Evolutionary conservation across 306 rosid genomes (phyloP).

Genomic region (Sicyos edulis): DNA sequence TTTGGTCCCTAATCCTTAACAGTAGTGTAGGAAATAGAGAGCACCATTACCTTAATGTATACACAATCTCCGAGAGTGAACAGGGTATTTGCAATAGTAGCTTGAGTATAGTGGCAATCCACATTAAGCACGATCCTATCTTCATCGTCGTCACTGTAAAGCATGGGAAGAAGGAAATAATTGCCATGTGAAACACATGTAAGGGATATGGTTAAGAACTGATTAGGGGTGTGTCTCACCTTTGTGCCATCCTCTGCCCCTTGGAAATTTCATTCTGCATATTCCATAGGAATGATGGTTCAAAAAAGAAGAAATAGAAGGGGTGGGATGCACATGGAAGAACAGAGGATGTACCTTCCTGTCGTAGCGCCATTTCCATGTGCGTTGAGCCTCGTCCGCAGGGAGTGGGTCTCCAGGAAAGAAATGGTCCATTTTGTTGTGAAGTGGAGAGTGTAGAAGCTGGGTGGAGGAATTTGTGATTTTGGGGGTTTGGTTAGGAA

Average conservation of each 20-base stretch:
- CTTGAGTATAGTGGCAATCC: constrained; percentile 73
- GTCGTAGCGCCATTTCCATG: constrained; percentile 94
- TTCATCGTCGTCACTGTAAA: constrained; percentile 62
- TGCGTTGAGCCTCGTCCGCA: constrained; percentile 64
- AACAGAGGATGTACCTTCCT: constrained; percentile 53
- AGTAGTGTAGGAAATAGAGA: constrained; percentile 13
- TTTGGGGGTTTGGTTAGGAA: constrained; percentile 26
- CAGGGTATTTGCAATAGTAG: constrained; percentile 41
- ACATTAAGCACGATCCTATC: constrained; percentile 66
- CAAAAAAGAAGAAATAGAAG: neutral
- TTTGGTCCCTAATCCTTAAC: constrained; percentile 1
- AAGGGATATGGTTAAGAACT: constrained; percentile 10
- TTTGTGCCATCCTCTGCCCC: constrained; percentile 30
- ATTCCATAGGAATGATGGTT: constrained; percentile 25
- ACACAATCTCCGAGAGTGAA: constrained; percentile 85
- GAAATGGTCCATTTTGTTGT: constrained; percentile 22
- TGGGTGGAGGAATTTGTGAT: constrained; percentile 37
- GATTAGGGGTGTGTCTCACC: constrained; percentile 50
- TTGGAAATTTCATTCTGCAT: constrained; percentile 53
- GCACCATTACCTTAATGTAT: constrained; percentile 52
- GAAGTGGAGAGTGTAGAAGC: constrained; percentile 26
- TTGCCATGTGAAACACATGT: constrained; percentile 15
- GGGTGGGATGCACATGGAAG: constrained; percentile 12
- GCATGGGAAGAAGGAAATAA: constrained; percentile 19
- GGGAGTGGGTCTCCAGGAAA: constrained; percentile 81